A percentile compares a stretch with the other conserved stretches of the same genome.
phyloP scores from a whole-genome alignment of 2,329 filamentous ascomycete genomes.

The Pseudopithomyces chartarum region DNA sequence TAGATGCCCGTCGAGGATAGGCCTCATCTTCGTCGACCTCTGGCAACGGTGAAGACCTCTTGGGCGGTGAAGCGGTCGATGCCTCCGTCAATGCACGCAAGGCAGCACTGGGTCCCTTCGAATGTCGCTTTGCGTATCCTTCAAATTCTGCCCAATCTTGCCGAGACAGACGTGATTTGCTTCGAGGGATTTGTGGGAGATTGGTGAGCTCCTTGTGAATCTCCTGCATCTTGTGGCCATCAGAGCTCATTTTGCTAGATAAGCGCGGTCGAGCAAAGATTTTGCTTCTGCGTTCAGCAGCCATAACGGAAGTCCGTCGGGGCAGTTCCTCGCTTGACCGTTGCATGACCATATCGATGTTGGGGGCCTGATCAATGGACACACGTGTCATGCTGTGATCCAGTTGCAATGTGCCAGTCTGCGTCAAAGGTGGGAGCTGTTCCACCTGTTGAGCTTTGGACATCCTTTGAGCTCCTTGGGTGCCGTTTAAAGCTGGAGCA shows the following conservation, averaged over 20 bases:
- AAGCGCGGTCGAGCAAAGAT: constrained; percentile 1
- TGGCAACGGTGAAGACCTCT: constrained; percentile 34
- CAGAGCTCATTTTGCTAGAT: constrained; percentile 11
- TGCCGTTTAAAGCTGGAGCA: neutral
- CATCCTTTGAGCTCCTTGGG: neutral
- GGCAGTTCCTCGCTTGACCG: constrained; percentile 32
- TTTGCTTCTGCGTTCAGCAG: constrained; percentile 13
- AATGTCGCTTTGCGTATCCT: constrained; percentile 35
- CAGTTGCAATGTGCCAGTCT: constrained; percentile 22
- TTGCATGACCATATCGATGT: constrained; percentile 16
- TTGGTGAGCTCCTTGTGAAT: constrained; percentile 37
- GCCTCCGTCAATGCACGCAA: constrained; percentile 4
- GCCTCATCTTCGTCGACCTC: constrained; percentile 42
- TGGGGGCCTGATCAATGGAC: constrained; percentile 4
- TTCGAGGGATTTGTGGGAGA: constrained; percentile 35
- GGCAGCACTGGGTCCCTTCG: constrained; percentile 23
- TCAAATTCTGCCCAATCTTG: constrained; percentile 43
- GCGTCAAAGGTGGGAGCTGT: constrained; percentile 15
- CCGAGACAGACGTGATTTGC: constrained; percentile 37
- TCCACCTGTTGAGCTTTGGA: constrained; percentile 12
- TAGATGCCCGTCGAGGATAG: constrained; percentile 41
- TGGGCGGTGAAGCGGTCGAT: constrained; percentile 25
- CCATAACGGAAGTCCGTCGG: constrained; percentile 26
- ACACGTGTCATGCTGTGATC: constrained; percentile 20
- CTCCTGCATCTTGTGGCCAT: constrained; percentile 25